A percentile compares a stretch with the other conserved stretches of the same genome.
Evolutionary conservation across 139 green algal species (phyloP).

Genomic region (Tetratostichococcus sp.): DNA sequence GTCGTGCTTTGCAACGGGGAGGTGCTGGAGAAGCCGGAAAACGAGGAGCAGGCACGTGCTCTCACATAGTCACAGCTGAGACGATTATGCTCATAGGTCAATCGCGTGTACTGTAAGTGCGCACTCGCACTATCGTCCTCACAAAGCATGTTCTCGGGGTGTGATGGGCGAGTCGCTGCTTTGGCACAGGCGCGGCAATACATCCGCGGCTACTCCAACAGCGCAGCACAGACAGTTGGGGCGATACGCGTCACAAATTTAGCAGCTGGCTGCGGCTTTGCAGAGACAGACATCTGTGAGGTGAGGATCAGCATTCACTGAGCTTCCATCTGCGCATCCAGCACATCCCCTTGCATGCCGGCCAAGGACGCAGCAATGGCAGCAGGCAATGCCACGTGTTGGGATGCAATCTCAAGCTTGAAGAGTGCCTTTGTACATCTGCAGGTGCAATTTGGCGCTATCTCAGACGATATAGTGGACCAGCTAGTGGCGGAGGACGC

Average conservation of each 20-base stretch:
- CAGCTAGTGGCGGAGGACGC: slow-evolving; percentile 59
- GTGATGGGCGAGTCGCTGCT: slow-evolving; percentile 8
- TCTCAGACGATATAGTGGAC: slow-evolving; percentile 55
- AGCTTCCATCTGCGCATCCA: background rate
- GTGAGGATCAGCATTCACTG: background rate
- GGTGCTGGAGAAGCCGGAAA: slow-evolving; percentile 77
- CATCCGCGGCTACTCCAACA: slow-evolving; percentile 57
- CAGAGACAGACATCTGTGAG: slow-evolving; percentile 19
- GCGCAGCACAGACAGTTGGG: slow-evolving; percentile 64
- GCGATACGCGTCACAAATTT: slow-evolving; percentile 63
- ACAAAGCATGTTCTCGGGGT: too few species aligned
- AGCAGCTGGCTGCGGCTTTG: slow-evolving; percentile 18
- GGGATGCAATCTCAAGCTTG: background rate
- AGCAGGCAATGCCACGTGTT: background rate
- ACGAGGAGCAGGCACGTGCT: slow-evolving; percentile 39
- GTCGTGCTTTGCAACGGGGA: slow-evolving; percentile 70
- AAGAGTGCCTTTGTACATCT: background rate
- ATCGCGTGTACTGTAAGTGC: too few species aligned
- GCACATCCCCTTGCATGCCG: background rate
- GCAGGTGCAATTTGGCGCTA: slow-evolving; percentile 55
- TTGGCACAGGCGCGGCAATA: slow-evolving; percentile 32
- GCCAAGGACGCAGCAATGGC: background rate
- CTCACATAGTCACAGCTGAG: too few species aligned
- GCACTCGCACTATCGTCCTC: too few species aligned
- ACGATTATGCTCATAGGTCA: too few species aligned